These are phyloP conservation scores for Vitis rupestris DNA, from an alignment of 164 flowering plant species.

Conservation along the genomic window DNA sequence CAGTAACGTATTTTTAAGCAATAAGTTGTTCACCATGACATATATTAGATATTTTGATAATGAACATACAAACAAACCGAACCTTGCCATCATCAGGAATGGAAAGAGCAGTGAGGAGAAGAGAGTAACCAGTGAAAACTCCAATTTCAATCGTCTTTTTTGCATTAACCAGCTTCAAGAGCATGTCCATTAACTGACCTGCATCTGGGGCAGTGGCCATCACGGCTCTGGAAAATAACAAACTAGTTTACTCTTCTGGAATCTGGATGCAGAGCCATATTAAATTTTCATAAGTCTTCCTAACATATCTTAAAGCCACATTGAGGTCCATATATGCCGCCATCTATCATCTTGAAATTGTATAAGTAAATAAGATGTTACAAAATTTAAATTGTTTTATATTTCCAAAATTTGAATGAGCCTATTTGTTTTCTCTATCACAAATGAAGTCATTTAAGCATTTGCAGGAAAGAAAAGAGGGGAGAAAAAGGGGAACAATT, in stretches of 20 bases:
- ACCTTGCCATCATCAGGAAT: constrained; percentile 65
- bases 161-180: constrained; percentile 45
- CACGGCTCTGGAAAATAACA: constrained; percentile 20
- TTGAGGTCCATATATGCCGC: too few species aligned
- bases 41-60: not conserved
- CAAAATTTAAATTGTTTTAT: too few species aligned
- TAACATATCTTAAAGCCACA: too few species aligned
- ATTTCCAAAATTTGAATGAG: too few species aligned
- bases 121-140: constrained; percentile 73
- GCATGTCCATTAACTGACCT: constrained; percentile 47
- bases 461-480: constrained; percentile 10
- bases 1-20: not conserved
- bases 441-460: too few species aligned
- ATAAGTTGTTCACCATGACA: not conserved
- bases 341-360: too few species aligned
- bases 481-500: not conserved
- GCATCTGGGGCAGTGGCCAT: constrained; percentile 55
- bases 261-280: not conserved
- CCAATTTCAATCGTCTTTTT: constrained; percentile 63
- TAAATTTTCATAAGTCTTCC: not conserved
- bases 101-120: constrained; percentile 58
- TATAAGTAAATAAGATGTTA: too few species aligned
- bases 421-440: too few species aligned
- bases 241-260: not conserved
- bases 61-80: not conserved